A percentile compares a stretch with the other conserved stretches of the same genome.
These are phyloP conservation scores for Penicillium sp. DNA, from an alignment of 2,329 filamentous ascomycete genomes.

Conservation along the genomic window DNA sequence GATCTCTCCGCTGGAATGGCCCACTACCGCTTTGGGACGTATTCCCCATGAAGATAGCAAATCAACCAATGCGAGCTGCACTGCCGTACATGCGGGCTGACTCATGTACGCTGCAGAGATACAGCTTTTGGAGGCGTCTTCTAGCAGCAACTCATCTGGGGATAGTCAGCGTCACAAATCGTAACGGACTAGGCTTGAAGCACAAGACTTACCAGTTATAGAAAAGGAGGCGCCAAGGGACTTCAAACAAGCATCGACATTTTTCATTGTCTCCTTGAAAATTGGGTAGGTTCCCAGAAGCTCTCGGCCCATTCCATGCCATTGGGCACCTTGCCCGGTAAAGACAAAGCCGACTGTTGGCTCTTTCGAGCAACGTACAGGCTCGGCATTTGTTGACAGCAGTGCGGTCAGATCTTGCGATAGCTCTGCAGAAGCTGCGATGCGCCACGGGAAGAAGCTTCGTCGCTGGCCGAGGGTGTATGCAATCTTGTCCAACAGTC, in stretches of 20 bases:
- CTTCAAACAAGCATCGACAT: slow-evolving; percentile 19
- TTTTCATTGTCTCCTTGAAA: slow-evolving; percentile 19
- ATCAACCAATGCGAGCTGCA: slow-evolving; percentile 34
- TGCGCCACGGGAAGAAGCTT: slow-evolving; percentile 23
- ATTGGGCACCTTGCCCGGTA: slow-evolving; percentile 41
- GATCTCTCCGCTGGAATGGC: slow-evolving; percentile 37
- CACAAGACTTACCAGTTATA: slow-evolving; percentile 22
- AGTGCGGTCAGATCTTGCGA: slow-evolving; percentile 14
- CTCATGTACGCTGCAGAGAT: slow-evolving; percentile 30
- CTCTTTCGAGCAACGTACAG: slow-evolving; percentile 18
- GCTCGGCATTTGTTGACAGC: slow-evolving; percentile 12
- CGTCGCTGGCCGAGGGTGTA: slow-evolving; percentile 26
- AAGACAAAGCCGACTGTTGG: slow-evolving; percentile 36
- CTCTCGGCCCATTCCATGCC: slow-evolving; percentile 36
- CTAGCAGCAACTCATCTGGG: slow-evolving; percentile 22
- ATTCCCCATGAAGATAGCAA: slow-evolving; percentile 30
- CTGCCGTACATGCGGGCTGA: slow-evolving; percentile 32
- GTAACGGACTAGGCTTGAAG: background rate
- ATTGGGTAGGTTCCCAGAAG: slow-evolving; percentile 26
- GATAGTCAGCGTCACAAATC: background rate
- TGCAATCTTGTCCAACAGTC: slow-evolving; percentile 20
- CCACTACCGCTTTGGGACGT: slow-evolving; percentile 26
- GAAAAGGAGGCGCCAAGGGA: slow-evolving; percentile 22
- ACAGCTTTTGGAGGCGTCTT: slow-evolving; percentile 16
- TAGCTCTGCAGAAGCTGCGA: slow-evolving; percentile 15